Evolutionary conservation across 2,329 filamentous ascomycete genomes (phyloP).

Genomic region (Aspergillus cejpii): DNA sequence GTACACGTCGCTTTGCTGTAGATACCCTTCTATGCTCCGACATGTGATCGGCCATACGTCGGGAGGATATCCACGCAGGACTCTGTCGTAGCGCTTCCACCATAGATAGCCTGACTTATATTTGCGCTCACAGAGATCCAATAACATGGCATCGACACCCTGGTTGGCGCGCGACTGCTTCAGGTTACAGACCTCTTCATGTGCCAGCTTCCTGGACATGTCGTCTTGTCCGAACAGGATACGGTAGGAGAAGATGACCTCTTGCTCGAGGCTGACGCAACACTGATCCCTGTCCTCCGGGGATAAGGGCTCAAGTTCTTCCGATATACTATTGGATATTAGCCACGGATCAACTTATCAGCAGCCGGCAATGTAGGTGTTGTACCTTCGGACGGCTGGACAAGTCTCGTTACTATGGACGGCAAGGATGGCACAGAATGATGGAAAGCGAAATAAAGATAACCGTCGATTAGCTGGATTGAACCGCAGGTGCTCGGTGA

Average conservation of each 20-base stretch:
- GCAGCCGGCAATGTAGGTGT: no score
- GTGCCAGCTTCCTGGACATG: constrained; percentile 1
- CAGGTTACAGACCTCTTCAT: background rate
- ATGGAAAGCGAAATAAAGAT: constrained; percentile 5
- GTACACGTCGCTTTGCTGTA: constrained; percentile 4
- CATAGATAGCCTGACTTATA: background rate
- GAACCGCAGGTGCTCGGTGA: constrained; percentile 6
- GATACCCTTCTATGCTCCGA: constrained; percentile 1
- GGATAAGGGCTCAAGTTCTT: background rate
- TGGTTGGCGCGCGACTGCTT: background rate
- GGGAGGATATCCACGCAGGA: background rate
- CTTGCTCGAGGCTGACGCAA: constrained; percentile 1
- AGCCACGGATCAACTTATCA: no score
- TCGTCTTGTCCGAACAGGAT: constrained; percentile 5
- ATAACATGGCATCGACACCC: background rate
- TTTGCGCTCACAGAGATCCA: background rate
- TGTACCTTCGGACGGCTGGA: background rate
- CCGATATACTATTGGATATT: background rate
- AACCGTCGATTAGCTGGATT: constrained; percentile 3
- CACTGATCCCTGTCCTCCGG: background rate
- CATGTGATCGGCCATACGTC: constrained; percentile 1
- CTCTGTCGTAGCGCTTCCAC: background rate
- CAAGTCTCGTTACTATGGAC: background rate
- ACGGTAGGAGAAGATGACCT: constrained; percentile 6
- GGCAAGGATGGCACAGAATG: constrained; percentile 1